Evolutionary conservation across 1,139 yeast species (phyloP), one percentile per base, ranked within the genome.

Genomic region (Blastobotrys proliferans): DNA sequence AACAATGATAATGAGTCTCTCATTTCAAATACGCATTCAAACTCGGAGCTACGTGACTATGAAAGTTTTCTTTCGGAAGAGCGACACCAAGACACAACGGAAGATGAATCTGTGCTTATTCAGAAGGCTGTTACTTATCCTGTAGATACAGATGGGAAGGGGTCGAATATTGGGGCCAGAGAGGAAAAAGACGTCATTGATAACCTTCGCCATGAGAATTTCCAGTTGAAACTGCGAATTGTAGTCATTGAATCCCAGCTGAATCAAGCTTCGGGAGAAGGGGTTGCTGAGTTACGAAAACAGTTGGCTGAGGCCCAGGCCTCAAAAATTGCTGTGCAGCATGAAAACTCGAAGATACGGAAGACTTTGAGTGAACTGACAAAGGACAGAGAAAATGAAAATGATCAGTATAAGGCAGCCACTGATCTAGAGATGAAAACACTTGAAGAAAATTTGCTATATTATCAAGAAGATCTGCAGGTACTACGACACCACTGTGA

Each of bases 321-420:
- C 2, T 46, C 49, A 3, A 46, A 48, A 10, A 40, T 47, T 17
- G 38, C 47, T 9, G 39, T 46, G 36, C 49, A 47, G 25, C 48
- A 35, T 26, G 55, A 52, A 28, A 51, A 47, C 27, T 50, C 49
- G 14, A 52, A 49, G 37, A 42, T 52, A 18, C 32, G 55, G 8
- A 31, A 41, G 19, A 52, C 50, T 4, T 30, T 52, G 21, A 25
- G 41, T 11, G 43, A 48, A 10, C 25, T 43, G 27, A 41, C 28
- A 28, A 41, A 31, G 20, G 18, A 41, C 22, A 29, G 37, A 9
- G 48, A 43, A 16, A 34, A 39, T 18, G 46, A 43, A 25, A 35
- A 28, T 14, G 48, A 46, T 20, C 47, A 41, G 29, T 44, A 29
- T 14, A 41, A 41, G 5, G 17, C 35, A 4, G 49, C 43, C 14